Evolutionary conservation across 148 eudicot species (phyloP).

Genomic region (Rhododendron kiyosumense): DNA sequence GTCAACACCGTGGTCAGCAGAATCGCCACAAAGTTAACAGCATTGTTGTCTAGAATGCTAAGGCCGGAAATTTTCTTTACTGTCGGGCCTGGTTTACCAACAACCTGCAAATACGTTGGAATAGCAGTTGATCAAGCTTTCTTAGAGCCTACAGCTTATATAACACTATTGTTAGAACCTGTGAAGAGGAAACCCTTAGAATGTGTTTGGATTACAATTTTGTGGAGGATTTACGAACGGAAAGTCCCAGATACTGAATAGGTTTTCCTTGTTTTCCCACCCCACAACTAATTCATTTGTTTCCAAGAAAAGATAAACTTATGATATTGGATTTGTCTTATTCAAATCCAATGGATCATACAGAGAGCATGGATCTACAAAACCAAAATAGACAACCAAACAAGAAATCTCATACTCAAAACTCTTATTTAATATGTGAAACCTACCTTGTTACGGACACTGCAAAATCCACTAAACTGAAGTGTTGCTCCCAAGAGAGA

Average conservation of each 20-base stretch:
- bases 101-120: slow-evolving; percentile 38
- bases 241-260: background rate
- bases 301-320: background rate
- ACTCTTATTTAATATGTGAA: background rate
- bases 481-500: slow-evolving; percentile 88
- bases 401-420: background rate
- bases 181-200: background rate
- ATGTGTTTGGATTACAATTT: background rate
- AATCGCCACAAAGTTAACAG: slow-evolving; percentile 47
- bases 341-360: background rate
- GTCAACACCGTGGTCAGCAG: slow-evolving; percentile 42
- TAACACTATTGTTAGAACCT: background rate
- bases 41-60: slow-evolving; percentile 53
- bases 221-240: background rate
- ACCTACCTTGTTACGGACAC: slow-evolving; percentile 74
- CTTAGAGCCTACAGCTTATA: background rate
- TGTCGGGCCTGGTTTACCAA: slow-evolving; percentile 52
- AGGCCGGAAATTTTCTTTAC: slow-evolving; percentile 57
- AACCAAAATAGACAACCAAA: background rate
- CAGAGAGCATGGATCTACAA: background rate
- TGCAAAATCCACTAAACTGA: slow-evolving; percentile 79
- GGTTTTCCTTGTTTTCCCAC: background rate
- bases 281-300: background rate
- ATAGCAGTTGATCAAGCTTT: background rate
- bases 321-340: background rate